These are phyloP conservation scores for Tetrahymena malaccensis DNA, from an alignment of 73 alveolate genomes.

Conservation along the genomic window DNA sequence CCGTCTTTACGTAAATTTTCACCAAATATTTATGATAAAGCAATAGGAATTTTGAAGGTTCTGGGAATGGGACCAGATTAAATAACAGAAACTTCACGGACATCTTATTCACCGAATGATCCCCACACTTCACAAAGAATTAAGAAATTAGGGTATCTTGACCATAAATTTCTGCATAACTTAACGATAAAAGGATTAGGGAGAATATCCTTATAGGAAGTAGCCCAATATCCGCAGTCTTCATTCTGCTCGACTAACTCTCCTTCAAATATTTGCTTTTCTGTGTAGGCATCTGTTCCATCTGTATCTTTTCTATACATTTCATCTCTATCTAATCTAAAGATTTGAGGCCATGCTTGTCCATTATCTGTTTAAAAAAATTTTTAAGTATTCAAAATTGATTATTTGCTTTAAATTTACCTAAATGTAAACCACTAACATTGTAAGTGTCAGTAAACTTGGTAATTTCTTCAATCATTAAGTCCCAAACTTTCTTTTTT, in stretches of 20 bases:
- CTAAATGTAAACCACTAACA: conserved; percentile 89
- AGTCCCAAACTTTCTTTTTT: conserved; percentile 90
- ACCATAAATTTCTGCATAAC: conserved; percentile 84
- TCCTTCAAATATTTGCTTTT: conserved; percentile 86
- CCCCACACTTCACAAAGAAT: conserved; percentile 98
- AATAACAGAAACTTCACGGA: conserved; percentile 75
- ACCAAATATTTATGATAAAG: conserved; percentile 81
- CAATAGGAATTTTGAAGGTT: conserved; percentile 79
- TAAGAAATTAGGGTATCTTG: conserved; percentile 76
- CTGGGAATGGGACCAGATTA: conserved; percentile 94
- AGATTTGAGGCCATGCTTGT: conserved; percentile 93
- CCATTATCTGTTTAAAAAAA: conserved; percentile 67
- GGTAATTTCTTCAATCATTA: conserved; percentile 72
- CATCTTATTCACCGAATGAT: conserved; percentile 72
- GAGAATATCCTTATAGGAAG: conserved; percentile 69
- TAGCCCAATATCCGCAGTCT: conserved; percentile 84
- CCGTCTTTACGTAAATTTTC: conserved; percentile 90
- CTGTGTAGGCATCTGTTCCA: conserved; percentile 86
- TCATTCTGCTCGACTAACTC: conserved; percentile 77
- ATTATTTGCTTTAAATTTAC: background rate
- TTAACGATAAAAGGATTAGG: conserved; percentile 96
- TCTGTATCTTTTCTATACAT: conserved; percentile 90
- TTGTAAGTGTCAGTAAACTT: conserved; percentile 56
- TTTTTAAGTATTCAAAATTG: background rate
- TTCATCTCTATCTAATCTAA: conserved; percentile 88